Evolutionary conservation across 2,329 filamentous ascomycete species (phyloP), one percentile per base, ranked within the genome.

Genomic region (Knufia fluminis): DNA sequence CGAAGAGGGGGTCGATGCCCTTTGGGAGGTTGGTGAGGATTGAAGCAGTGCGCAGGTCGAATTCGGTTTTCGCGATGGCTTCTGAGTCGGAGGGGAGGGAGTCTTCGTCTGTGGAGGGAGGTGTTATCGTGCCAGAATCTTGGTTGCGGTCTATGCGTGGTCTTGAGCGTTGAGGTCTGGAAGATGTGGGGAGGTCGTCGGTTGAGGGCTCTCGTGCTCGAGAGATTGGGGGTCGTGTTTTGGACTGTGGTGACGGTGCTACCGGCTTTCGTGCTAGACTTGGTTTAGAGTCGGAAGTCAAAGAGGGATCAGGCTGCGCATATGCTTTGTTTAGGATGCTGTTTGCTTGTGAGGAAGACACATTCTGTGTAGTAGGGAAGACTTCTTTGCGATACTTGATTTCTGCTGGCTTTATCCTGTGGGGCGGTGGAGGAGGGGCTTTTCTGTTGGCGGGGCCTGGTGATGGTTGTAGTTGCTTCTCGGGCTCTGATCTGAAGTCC

Each of bases 1-100:
- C 92, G 2, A 90, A 86, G 22, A 76, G 72, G 56, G 83, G 78
- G 61, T 98, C 92, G 2, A 96, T 79, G 0, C 89, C 89, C 47
- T 82, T 77, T 0, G 90, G 90, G 1, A 97, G 68, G 50, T 83
- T 83, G 61, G 86, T 88, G 61, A 96, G 70, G 19, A 94, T 72
- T 7, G 75, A 66, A 43, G 74, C 71, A 54, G 86, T 79, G 43
- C 76, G 79, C 46, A 72, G 73, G 55, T 85, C 78, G 36, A 55
- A 51, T 4, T 49, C 52, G 6, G 49, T 85, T 8, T 71, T 70
- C 17, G 65, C 68, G 44, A 76, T 71, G 22, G 69, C 71, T 17
- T 70, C 66, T 17, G 67, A 65, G 3, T 70, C 65, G 9, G 65
- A 68, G 31, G 74, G 72, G 8, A 70, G 69, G 3, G 71, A 71